A percentile compares a stretch with the other conserved stretches of the same genome.
Conservation (phyloP, 108 stramenopile genomes). For the Pseudonitzschia pungens region DNA sequence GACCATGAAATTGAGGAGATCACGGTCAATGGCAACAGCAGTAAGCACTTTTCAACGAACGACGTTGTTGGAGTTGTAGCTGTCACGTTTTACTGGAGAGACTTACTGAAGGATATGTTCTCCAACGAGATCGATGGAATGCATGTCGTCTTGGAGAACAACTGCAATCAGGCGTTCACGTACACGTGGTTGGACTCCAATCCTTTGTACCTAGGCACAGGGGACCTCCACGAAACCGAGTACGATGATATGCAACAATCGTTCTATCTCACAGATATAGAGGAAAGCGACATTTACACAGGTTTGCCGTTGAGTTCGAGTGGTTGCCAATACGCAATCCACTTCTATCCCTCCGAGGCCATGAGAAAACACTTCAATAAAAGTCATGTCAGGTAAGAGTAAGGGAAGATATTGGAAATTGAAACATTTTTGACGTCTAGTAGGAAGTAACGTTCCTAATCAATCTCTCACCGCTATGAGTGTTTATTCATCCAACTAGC, state of each 20-base stretch:
- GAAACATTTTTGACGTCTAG: constrained; percentile 1
- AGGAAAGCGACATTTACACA: not conserved
- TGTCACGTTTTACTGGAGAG: constrained; percentile 26
- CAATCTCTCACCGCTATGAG: not conserved
- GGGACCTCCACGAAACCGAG: constrained; percentile 47
- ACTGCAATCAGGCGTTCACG: constrained; percentile 39
- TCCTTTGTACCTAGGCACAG: constrained; percentile 45
- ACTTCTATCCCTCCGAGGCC: constrained; percentile 48
- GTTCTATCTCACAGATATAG: not conserved
- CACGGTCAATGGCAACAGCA: not conserved
- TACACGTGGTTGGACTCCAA: constrained; percentile 37
- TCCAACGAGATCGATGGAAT: constrained; percentile 50
- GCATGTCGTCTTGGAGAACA: constrained; percentile 44
- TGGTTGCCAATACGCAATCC: constrained; percentile 47
- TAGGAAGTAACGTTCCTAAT: constrained; percentile 8
- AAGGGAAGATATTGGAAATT: too few relatives aligned
- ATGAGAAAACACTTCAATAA: constrained; percentile 37
- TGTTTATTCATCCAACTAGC: not conserved
- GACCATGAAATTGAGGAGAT: not conserved
- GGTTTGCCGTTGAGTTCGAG: not conserved
- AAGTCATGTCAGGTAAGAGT: not conserved
- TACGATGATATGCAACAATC: not conserved
- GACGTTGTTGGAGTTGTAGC: constrained; percentile 14
- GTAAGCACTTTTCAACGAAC: not conserved
- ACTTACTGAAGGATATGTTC: constrained; percentile 24